Conservation (phyloP, 371 early-diverging fungal species). For the Syncephalastrum sp. region DNA sequence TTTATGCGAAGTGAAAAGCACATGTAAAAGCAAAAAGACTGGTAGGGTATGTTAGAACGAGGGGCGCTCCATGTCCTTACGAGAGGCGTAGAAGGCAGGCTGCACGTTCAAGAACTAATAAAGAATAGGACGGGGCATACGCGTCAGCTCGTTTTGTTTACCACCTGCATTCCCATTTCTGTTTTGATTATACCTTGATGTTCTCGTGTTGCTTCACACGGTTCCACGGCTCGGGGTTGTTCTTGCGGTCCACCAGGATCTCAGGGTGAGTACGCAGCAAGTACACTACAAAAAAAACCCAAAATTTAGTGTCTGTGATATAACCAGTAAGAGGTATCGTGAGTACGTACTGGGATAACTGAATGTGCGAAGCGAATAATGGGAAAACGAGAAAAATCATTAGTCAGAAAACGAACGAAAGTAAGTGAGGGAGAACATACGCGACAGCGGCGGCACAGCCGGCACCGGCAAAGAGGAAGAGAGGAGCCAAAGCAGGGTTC, state of each 20-base stretch:
- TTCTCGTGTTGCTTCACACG: constrained; percentile 45
- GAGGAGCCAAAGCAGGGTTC: constrained; percentile 44
- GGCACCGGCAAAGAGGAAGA: constrained; percentile 43
- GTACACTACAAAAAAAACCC: constrained; percentile 22
- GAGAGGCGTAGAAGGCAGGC: constrained; percentile 29
- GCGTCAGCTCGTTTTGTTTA: not conserved
- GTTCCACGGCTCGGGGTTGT: constrained; percentile 48
- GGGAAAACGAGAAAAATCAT: not conserved
- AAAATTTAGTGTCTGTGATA: not conserved
- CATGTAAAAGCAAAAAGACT: not conserved
- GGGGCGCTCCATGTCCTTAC: constrained; percentile 19
- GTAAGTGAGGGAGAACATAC: constrained; percentile 20
- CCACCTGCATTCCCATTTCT: constrained; percentile 1
- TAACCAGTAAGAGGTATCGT: not conserved
- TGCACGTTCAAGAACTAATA: constrained; percentile 23
- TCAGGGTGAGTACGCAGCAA: constrained; percentile 48
- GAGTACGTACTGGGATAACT: constrained; percentile 24
- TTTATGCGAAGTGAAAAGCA: not conserved
- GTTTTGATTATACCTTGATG: constrained; percentile 34
- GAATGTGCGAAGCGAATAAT: not conserved
- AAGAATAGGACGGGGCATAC: not conserved
- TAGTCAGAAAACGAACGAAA: no score
- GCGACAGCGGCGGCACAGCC: constrained; percentile 45
- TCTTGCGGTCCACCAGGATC: constrained; percentile 44
- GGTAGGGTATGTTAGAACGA: constrained; percentile 13